A percentile compares a stretch with the other conserved stretches of the same genome.
These are phyloP conservation scores for Colletotrichum tabaci DNA, from an alignment of 2,329 filamentous ascomycete species.

Conservation along the genomic window DNA sequence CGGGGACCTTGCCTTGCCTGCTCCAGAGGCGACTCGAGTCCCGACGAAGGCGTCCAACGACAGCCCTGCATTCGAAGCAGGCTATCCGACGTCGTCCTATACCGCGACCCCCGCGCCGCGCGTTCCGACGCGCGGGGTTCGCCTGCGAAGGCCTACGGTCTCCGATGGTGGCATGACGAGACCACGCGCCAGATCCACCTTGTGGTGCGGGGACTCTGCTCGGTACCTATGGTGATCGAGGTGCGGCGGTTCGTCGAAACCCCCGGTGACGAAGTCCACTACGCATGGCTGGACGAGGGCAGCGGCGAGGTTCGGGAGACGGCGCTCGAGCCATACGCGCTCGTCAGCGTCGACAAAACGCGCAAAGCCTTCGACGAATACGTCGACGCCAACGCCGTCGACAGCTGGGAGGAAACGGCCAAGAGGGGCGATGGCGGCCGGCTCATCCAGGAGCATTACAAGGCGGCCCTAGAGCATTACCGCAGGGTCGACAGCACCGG, in stretches of 20 bases:
- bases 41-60: constrained; percentile 63
- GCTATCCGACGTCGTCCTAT: constrained; percentile 58
- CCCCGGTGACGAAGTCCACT: constrained; percentile 55
- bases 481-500: constrained; percentile 13
- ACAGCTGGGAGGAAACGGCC: constrained; percentile 24
- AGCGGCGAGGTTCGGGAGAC: constrained; percentile 47
- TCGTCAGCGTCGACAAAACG: constrained; percentile 55
- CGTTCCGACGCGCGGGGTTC: constrained; percentile 58
- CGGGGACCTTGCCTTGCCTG: constrained; percentile 59
- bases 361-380: constrained; percentile 54
- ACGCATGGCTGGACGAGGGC: constrained; percentile 54
- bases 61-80: constrained; percentile 61
- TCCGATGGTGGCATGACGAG: constrained; percentile 52
- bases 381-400: constrained; percentile 45
- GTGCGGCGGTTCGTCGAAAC: constrained; percentile 60
- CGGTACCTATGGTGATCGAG: constrained; percentile 53
- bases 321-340: constrained; percentile 57
- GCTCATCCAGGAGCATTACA: constrained; percentile 44
- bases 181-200: constrained; percentile 51
- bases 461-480: constrained; percentile 44
- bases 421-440: constrained; percentile 5
- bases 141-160: constrained; percentile 55
- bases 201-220: constrained; percentile 56
- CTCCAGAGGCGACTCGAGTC: constrained; percentile 53
- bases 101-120: constrained; percentile 55